These are phyloP conservation scores for Tylopilus plumbeoviolaceoides DNA, from an alignment of 768 basidiomycete genomes.

Conservation along the genomic window DNA sequence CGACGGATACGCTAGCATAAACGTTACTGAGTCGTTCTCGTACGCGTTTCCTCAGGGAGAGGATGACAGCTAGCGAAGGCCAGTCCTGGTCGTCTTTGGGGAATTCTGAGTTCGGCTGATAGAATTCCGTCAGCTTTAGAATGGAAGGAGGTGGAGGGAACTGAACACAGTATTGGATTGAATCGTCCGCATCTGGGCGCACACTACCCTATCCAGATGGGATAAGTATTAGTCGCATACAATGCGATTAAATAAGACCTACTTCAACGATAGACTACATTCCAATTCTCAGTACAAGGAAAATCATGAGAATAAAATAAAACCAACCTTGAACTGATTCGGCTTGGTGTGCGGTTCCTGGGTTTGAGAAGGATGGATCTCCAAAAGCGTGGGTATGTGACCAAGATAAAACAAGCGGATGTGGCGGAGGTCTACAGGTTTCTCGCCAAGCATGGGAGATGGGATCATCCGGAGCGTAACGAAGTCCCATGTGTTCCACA, in stretches of 20 bases:
- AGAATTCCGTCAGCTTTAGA: background rate
- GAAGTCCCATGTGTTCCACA: conserved; percentile 90
- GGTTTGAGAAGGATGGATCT: conserved; percentile 82
- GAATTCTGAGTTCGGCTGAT: conserved; percentile 83
- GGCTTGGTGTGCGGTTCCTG: conserved; percentile 82
- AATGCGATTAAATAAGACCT: background rate
- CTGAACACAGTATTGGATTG: conserved; percentile 77
- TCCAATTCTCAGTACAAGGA: no score
- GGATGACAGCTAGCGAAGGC: conserved; percentile 69
- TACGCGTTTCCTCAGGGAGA: conserved; percentile 72
- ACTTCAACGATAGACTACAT: no score
- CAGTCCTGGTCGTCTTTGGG: conserved; percentile 79
- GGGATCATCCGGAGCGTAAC: conserved; percentile 86
- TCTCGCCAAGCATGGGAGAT: conserved; percentile 78
- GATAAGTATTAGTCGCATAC: conserved; percentile 1
- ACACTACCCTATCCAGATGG: conserved; percentile 70
- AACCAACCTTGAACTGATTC: conserved; percentile 65
- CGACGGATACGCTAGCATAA: conserved; percentile 64
- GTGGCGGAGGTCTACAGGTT: conserved; percentile 91
- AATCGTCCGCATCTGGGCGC: conserved; percentile 92
- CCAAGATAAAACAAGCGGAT: conserved; percentile 97
- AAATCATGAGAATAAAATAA: no score
- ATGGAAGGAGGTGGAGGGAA: background rate
- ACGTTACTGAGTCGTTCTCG: conserved; percentile 65
- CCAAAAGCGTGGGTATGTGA: conserved; percentile 92